These are phyloP conservation scores for Eutypella sp. DNA, from an alignment of 2,329 filamentous ascomycete species.

Conservation along the genomic window DNA sequence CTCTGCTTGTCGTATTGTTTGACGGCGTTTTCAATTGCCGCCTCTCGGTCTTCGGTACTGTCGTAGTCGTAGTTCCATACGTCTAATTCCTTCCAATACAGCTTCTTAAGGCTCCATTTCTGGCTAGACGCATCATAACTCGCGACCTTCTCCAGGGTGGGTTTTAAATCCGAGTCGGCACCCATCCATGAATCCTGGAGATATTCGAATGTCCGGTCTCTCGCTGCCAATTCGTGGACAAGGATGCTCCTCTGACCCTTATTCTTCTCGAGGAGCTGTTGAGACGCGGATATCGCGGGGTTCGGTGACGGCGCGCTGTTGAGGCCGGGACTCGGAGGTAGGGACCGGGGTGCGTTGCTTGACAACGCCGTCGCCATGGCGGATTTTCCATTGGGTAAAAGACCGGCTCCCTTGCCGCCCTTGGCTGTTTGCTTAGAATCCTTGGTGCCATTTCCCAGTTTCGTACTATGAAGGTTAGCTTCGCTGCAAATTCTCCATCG, in stretches of 20 bases:
- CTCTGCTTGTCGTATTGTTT: slow-evolving; percentile 56
- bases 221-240: slow-evolving; percentile 56
- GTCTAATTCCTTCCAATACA: slow-evolving; percentile 59
- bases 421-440: slow-evolving; percentile 19
- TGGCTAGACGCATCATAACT: slow-evolving; percentile 42
- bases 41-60: slow-evolving; percentile 49
- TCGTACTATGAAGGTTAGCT: slow-evolving; percentile 31
- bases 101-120: slow-evolving; percentile 52
- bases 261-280: slow-evolving; percentile 47
- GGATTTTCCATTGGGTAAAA: slow-evolving; percentile 27
- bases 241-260: slow-evolving; percentile 50
- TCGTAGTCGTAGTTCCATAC: slow-evolving; percentile 58
- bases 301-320: slow-evolving; percentile 52
- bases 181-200: slow-evolving; percentile 47
- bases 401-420: slow-evolving; percentile 15
- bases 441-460: slow-evolving; percentile 29
- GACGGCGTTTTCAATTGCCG: slow-evolving; percentile 57
- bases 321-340: slow-evolving; percentile 52
- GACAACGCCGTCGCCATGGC: slow-evolving; percentile 40
- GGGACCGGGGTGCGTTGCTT: slow-evolving; percentile 35
- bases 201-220: slow-evolving; percentile 45
- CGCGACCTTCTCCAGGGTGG: slow-evolving; percentile 54
- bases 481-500: slow-evolving; percentile 16
- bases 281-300: slow-evolving; percentile 44
- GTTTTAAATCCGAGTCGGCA: slow-evolving; percentile 48